phyloP scores from a whole-genome alignment of 2,329 filamentous ascomycete genomes.

The Phialophora tarda region DNA sequence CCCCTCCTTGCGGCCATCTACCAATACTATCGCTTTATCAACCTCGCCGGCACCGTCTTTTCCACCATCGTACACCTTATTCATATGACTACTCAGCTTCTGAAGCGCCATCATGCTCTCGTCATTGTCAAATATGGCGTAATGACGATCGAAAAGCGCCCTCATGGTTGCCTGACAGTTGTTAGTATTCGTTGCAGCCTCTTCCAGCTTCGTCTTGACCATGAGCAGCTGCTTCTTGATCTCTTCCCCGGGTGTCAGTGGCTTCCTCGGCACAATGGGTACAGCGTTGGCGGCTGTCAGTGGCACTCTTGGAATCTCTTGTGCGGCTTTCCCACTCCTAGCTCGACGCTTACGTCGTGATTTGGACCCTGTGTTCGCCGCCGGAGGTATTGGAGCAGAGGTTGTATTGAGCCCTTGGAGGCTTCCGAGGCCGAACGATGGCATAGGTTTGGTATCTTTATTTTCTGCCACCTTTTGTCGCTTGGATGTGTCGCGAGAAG shows the following conservation, averaged over 20 bases:
- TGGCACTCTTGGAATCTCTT: not conserved
- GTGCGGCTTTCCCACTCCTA: not conserved
- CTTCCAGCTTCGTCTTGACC: constrained; percentile 30
- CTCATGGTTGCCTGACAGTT: constrained; percentile 33
- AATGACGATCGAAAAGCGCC: constrained; percentile 29
- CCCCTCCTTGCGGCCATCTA: constrained; percentile 10
- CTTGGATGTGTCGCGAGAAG: constrained; percentile 8
- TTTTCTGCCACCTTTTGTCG: constrained; percentile 22
- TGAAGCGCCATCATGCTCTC: constrained; percentile 27
- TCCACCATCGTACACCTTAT: constrained; percentile 27
- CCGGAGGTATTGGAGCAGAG: not conserved
- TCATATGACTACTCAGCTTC: constrained; percentile 30
- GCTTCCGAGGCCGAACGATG: not conserved
- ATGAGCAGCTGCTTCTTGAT: constrained; percentile 24
- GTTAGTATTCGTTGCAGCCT: constrained; percentile 24
- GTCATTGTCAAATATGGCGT: constrained; percentile 26
- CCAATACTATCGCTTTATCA: constrained; percentile 22
- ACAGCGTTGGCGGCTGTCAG: constrained; percentile 4
- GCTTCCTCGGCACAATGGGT: not conserved
- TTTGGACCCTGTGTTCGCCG: not conserved
- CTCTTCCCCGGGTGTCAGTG: constrained; percentile 5
- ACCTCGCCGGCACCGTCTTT: constrained; percentile 29
- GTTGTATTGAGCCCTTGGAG: not conserved
- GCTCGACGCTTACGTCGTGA: not conserved
- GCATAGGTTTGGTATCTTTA: not conserved